Evolutionary conservation across 2,329 filamentous ascomycete genomes (phyloP).

Genomic region (Aspergillus fumigatiaffinis): DNA sequence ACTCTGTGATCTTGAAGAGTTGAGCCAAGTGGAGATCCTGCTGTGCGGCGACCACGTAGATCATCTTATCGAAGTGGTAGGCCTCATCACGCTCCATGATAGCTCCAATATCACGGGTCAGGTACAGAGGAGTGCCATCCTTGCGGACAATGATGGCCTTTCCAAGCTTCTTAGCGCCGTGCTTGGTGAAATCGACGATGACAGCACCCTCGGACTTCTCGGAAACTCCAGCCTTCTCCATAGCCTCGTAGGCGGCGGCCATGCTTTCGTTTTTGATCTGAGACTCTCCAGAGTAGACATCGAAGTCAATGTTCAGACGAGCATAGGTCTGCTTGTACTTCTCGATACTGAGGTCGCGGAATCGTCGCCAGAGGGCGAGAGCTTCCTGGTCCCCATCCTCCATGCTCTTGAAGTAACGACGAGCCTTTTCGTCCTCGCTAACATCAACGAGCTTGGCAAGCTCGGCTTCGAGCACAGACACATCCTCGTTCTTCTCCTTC

Average conservation of each 20-base stretch:
- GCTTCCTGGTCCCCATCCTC: conserved; percentile 58
- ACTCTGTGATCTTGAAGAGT: conserved; percentile 61
- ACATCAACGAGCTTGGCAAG: conserved; percentile 47
- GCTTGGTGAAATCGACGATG: conserved; percentile 66
- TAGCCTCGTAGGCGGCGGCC: conserved; percentile 53
- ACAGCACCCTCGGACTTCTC: conserved; percentile 64
- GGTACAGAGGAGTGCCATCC: conserved; percentile 64
- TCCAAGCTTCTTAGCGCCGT: conserved; percentile 63
- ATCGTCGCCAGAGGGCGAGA: conserved; percentile 59
- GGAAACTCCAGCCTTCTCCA: conserved; percentile 58
- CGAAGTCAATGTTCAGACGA: conserved; percentile 61
- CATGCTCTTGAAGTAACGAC: conserved; percentile 66
- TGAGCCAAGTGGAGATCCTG: conserved; percentile 63
- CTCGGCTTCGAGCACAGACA: conserved; percentile 46
- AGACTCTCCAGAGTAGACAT: conserved; percentile 67
- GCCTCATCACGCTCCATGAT: conserved; percentile 60
- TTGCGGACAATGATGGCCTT: conserved; percentile 64
- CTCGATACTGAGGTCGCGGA: conserved; percentile 61
- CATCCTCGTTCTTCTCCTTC: conserved; percentile 48
- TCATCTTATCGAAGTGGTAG: conserved; percentile 64
- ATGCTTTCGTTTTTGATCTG: conserved; percentile 62
- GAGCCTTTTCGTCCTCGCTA: conserved; percentile 58
- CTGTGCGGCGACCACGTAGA: conserved; percentile 62
- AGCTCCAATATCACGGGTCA: conserved; percentile 66
- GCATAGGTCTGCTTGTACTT: conserved; percentile 63